A percentile compares a stretch with the other conserved stretches of the same genome.
These are phyloP conservation scores for Penicillium desertorum DNA, from an alignment of 495 filamentous ascomycete genomes.

Conservation along the genomic window DNA sequence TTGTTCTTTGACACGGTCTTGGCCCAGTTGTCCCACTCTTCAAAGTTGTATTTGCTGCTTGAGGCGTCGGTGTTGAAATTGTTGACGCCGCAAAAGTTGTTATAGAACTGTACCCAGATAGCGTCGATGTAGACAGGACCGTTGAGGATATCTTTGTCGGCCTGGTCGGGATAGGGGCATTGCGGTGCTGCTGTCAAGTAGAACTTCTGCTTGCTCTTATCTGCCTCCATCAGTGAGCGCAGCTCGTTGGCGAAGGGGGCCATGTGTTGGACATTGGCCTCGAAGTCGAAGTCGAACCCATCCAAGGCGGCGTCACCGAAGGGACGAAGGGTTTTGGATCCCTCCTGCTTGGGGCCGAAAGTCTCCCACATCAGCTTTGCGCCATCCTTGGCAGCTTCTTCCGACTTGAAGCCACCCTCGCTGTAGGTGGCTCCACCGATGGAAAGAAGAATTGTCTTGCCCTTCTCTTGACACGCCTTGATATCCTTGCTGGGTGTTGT, in stretches of 20 bases:
- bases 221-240: slow-evolving; percentile 52
- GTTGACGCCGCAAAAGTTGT: slow-evolving; percentile 66
- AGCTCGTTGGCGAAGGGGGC: slow-evolving; percentile 56
- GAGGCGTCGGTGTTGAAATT: slow-evolving; percentile 48
- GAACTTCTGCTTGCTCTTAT: slow-evolving; percentile 53
- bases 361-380: slow-evolving; percentile 65
- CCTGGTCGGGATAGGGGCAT: slow-evolving; percentile 63
- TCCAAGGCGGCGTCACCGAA: slow-evolving; percentile 65
- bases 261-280: slow-evolving; percentile 50
- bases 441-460: slow-evolving; percentile 67
- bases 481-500: slow-evolving; percentile 52
- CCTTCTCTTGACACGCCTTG: slow-evolving; percentile 58
- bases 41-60: slow-evolving; percentile 66
- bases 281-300: slow-evolving; percentile 73
- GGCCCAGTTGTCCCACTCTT: slow-evolving; percentile 71
- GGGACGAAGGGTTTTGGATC: slow-evolving; percentile 49
- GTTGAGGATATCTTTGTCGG: slow-evolving; percentile 57
- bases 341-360: slow-evolving; percentile 50
- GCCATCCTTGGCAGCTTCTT: slow-evolving; percentile 51
- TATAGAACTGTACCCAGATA: slow-evolving; percentile 72
- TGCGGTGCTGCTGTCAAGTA: slow-evolving; percentile 64
- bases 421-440: slow-evolving; percentile 64
- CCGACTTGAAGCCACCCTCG: slow-evolving; percentile 59
- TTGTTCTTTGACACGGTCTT: slow-evolving; percentile 58
- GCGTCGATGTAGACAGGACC: slow-evolving; percentile 58